These are phyloP conservation scores for Leucoagaricus sp. DNA, from an alignment of 1,284 basidiomycete genomes.

Conservation along the genomic window DNA sequence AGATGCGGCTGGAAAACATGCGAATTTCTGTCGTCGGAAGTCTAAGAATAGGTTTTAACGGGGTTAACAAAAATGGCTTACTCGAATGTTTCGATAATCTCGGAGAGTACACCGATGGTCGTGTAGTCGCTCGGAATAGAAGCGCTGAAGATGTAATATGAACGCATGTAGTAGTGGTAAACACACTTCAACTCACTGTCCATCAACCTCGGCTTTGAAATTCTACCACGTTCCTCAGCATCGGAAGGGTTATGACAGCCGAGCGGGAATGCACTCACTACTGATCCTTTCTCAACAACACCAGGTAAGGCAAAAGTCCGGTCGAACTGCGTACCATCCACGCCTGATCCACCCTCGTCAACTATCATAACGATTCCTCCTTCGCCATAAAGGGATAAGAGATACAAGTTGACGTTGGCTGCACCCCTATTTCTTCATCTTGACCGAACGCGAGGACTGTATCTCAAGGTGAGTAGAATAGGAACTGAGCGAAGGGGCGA, in stretches of 20 bases:
- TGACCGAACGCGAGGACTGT: conserved; percentile 60
- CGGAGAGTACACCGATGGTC: conserved; percentile 28
- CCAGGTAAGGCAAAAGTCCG: conserved; percentile 44
- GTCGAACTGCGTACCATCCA: conserved; percentile 32
- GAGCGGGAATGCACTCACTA: conserved; percentile 23
- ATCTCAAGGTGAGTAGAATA: not conserved
- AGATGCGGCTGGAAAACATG: conserved; percentile 24
- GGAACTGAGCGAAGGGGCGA: not conserved
- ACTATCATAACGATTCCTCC: conserved; percentile 56
- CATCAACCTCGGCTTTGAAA: conserved; percentile 46
- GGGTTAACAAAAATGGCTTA: conserved; percentile 7
- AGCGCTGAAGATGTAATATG: conserved; percentile 33
- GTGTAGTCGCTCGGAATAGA: conserved; percentile 47
- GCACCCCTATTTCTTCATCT: conserved; percentile 59
- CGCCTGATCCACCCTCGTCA: conserved; percentile 40
- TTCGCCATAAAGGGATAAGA: conserved; percentile 46
- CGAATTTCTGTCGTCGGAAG: conserved; percentile 20
- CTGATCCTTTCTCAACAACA: conserved; percentile 59
- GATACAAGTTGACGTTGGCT: conserved; percentile 33
- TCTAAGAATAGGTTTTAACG: not conserved
- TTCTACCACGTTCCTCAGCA: conserved; percentile 27
- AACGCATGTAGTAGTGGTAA: too few relatives aligned
- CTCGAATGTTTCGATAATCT: conserved; percentile 26
- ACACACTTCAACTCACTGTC: conserved; percentile 37
- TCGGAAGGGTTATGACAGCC: not conserved